Evolutionary conservation across 2,329 filamentous ascomycete species (phyloP).

Genomic region (Claviceps pusilla): DNA sequence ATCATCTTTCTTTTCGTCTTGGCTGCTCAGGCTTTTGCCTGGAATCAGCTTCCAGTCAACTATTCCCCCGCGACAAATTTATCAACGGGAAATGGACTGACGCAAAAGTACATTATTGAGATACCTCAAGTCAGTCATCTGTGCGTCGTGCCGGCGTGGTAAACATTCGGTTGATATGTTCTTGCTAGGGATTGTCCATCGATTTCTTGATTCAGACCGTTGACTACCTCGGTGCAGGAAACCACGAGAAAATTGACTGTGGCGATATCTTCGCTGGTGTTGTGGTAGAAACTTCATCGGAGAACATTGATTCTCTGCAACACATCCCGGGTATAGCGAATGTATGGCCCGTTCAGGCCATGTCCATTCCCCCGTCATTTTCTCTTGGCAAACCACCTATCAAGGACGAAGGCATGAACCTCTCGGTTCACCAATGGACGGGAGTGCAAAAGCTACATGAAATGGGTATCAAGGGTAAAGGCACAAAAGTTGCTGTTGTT

Average conservation of each 20-base stretch:
- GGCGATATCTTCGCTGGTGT: conserved; percentile 22
- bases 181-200: conserved; percentile 5
- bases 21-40: background rate
- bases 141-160: background rate
- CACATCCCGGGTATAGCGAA: conserved; percentile 20
- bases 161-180: background rate
- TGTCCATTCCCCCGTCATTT: conserved; percentile 7
- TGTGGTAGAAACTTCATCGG: conserved; percentile 16
- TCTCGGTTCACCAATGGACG: conserved; percentile 16
- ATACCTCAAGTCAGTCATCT: conserved; percentile 6
- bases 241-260: conserved; percentile 19
- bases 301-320: conserved; percentile 19
- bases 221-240: conserved; percentile 1
- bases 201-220: conserved; percentile 12
- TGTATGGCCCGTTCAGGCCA: conserved; percentile 20
- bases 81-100: conserved; percentile 3
- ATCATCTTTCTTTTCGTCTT: background rate
- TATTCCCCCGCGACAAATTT: background rate
- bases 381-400: background rate
- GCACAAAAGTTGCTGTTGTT: conserved; percentile 23
- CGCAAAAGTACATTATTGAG: conserved; percentile 14
- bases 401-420: conserved; percentile 18
- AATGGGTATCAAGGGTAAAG: conserved; percentile 22
- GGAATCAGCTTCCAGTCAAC: background rate
- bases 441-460: conserved; percentile 24